phyloP scores from a whole-genome alignment of 2,329 filamentous ascomycete genomes.

The Magnaporthiopsis rhizophila region DNA sequence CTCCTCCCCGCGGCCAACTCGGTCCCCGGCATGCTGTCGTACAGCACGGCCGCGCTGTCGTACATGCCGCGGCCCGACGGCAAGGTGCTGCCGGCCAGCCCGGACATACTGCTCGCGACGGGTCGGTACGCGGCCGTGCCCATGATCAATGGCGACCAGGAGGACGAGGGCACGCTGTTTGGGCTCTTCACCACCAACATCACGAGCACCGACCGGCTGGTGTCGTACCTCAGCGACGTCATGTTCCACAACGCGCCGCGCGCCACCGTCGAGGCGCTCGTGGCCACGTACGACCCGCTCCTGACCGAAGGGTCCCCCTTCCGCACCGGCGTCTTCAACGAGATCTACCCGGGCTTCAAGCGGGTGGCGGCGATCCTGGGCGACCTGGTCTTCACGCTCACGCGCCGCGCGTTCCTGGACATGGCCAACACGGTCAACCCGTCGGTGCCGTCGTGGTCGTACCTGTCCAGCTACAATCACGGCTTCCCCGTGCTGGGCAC shows the following conservation, averaged over 20 bases:
- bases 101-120: slow-evolving; percentile 45
- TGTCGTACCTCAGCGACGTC: slow-evolving; percentile 50
- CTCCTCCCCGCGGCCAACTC: slow-evolving; percentile 62
- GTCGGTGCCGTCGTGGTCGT: slow-evolving; percentile 61
- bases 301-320: slow-evolving; percentile 60
- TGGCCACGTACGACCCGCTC: slow-evolving; percentile 54
- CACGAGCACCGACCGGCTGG: slow-evolving; percentile 49
- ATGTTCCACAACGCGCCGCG: slow-evolving; percentile 53
- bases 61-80: slow-evolving; percentile 71
- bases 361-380: slow-evolving; percentile 67
- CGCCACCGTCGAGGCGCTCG: slow-evolving; percentile 43
- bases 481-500: slow-evolving; percentile 67
- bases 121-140: slow-evolving; percentile 44
- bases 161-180: slow-evolving; percentile 75
- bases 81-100: slow-evolving; percentile 49
- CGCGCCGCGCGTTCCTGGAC: slow-evolving; percentile 56
- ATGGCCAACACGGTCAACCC: slow-evolving; percentile 38
- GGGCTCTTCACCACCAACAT: slow-evolving; percentile 62
- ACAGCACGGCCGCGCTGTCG: slow-evolving; percentile 60
- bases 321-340: slow-evolving; percentile 59
- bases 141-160: slow-evolving; percentile 61
- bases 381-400: slow-evolving; percentile 67
- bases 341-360: slow-evolving; percentile 70
- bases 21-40: slow-evolving; percentile 60
- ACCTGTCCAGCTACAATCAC: slow-evolving; percentile 64